phyloP scores from a whole-genome alignment of 805 yeast species.

The Nakazawaea populi region DNA sequence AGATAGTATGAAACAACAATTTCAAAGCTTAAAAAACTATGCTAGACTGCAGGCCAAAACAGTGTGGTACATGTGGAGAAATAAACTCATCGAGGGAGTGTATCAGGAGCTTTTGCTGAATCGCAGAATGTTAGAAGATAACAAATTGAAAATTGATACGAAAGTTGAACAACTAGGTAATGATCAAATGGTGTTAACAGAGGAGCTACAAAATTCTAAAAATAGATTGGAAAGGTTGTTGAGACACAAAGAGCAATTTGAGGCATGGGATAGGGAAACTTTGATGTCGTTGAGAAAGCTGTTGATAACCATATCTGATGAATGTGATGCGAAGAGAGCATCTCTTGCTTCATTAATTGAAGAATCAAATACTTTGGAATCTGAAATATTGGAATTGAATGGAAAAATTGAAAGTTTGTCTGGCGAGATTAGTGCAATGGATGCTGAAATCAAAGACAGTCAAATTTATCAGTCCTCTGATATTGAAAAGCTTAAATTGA shows the following conservation, averaged over 20 bases:
- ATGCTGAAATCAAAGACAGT: constrained; percentile 9
- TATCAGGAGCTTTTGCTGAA: constrained; percentile 25
- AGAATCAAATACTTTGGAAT: constrained; percentile 11
- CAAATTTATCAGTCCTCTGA: constrained; percentile 7
- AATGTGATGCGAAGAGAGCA: not conserved
- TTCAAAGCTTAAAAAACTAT: constrained; percentile 42
- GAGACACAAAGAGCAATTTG: constrained; percentile 15
- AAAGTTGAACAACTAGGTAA: constrained; percentile 14
- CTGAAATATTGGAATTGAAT: constrained; percentile 6
- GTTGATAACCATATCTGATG: constrained; percentile 6
- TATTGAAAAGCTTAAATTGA: constrained; percentile 10
- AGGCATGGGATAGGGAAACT: constrained; percentile 13
- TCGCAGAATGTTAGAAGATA: constrained; percentile 13
- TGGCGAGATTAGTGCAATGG: not conserved
- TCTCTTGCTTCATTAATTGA: constrained; percentile 9
- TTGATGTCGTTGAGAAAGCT: constrained; percentile 11
- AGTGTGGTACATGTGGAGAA: constrained; percentile 62
- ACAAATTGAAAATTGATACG: constrained; percentile 14
- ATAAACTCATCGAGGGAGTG: constrained; percentile 42
- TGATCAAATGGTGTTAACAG: constrained; percentile 13
- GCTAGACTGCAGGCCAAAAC: constrained; percentile 47
- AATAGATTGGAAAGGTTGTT: constrained; percentile 7
- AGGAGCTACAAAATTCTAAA: constrained; percentile 8
- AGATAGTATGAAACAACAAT: constrained; percentile 37
- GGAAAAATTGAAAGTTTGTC: constrained; percentile 2